Conservation (phyloP, 2,329 filamentous ascomycete genomes). For the Pseudogymnoascus sp. region DNA sequence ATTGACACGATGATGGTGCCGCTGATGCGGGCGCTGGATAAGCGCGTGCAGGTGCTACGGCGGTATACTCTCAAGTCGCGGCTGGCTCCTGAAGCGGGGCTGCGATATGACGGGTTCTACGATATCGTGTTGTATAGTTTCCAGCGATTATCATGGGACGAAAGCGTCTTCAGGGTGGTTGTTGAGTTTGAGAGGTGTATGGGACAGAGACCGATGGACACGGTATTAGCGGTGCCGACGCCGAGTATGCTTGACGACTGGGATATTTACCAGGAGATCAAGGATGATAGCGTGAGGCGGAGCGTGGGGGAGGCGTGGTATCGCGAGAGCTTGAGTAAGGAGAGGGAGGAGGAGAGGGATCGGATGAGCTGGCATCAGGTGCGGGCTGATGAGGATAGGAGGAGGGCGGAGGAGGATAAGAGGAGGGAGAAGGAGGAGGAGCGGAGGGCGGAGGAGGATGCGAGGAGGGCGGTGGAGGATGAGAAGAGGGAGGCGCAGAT, state of each 20-base stretch:
- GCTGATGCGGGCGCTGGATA: constrained; percentile 42
- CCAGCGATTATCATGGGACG: not conserved
- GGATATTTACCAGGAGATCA: constrained; percentile 40
- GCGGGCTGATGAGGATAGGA: not conserved
- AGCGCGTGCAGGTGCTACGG: constrained; percentile 44
- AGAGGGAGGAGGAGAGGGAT: constrained; percentile 14
- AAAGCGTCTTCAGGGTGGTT: constrained; percentile 9
- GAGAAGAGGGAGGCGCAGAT: not conserved
- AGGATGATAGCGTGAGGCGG: constrained; percentile 32
- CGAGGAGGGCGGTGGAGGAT: not conserved
- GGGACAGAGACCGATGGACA: constrained; percentile 36
- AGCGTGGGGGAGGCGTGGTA: constrained; percentile 34
- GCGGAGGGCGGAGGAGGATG: not conserved
- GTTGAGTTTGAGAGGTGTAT: constrained; percentile 39
- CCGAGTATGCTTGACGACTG: constrained; percentile 52
- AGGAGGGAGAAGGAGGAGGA: constrained; percentile 12
- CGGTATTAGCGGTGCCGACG: constrained; percentile 38
- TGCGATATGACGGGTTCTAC: constrained; percentile 52
- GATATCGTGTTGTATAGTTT: constrained; percentile 21
- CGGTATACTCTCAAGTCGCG: constrained; percentile 43
- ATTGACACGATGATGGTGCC: constrained; percentile 40
- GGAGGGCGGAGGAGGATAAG: constrained; percentile 10
- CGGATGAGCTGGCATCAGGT: constrained; percentile 13
- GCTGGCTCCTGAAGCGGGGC: constrained; percentile 42
- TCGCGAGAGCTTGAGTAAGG: constrained; percentile 11